These are phyloP conservation scores for Ustilaginoidea virens DNA, from an alignment of 2,329 filamentous ascomycete species.

Conservation along the genomic window DNA sequence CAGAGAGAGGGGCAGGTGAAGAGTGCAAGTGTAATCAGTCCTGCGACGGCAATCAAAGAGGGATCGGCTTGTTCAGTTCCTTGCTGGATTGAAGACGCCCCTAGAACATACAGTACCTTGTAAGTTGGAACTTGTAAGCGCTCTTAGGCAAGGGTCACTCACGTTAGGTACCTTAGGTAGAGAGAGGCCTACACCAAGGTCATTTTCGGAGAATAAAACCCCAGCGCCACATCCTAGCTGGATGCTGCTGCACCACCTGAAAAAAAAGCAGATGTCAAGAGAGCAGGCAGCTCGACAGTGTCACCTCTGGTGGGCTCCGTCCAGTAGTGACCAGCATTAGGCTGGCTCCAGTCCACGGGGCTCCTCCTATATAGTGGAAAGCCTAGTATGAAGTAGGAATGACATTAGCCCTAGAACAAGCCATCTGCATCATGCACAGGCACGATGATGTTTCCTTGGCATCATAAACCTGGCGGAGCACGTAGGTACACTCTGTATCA, in stretches of 20 bases:
- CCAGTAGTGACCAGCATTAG: neutral
- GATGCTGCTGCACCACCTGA: constrained; percentile 1
- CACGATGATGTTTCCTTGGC: constrained; percentile 4
- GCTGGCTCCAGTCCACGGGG: no score
- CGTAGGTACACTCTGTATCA: neutral
- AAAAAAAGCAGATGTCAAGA: neutral
- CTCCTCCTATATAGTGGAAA: neutral
- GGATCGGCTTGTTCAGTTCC: no score
- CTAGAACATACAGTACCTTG: no score
- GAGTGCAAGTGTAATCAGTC: no score
- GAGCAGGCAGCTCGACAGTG: neutral
- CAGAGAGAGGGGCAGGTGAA: no score
- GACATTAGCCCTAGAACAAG: constrained; percentile 1
- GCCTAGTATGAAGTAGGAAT: no score
- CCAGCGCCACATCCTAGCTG: neutral
- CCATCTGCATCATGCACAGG: constrained; percentile 4
- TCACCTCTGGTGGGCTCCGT: neutral
- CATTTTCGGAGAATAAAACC: constrained; percentile 4
- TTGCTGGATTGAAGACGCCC: no score
- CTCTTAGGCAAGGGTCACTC: no score
- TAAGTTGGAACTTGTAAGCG: no score
- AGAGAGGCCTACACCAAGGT: neutral
- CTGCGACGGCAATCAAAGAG: no score
- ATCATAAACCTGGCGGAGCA: constrained; percentile 4
- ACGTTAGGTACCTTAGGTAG: no score